Evolutionary conservation across 2,329 filamentous ascomycete genomes (phyloP).

Genomic region (Aspergillus transmontanensis): DNA sequence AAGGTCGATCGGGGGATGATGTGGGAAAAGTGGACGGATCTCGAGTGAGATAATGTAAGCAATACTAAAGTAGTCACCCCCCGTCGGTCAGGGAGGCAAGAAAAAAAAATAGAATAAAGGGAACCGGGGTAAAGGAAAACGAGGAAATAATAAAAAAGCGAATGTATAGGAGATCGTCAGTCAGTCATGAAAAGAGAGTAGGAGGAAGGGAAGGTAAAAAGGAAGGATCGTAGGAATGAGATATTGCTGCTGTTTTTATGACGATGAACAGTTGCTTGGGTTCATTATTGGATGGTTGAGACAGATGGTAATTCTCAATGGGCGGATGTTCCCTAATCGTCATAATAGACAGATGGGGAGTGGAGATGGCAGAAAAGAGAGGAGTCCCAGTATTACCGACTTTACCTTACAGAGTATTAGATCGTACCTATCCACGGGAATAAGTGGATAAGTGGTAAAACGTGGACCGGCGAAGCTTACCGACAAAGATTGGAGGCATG

Average conservation of each 20-base stretch:
- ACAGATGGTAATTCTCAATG: constrained; percentile 7
- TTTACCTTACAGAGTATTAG: constrained; percentile 3
- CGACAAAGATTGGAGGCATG: constrained; percentile 5
- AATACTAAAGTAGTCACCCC: constrained; percentile 12
- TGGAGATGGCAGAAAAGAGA: constrained; percentile 31
- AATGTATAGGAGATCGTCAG: not conserved
- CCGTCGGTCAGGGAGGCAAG: constrained; percentile 8
- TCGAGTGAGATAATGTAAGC: constrained; percentile 29
- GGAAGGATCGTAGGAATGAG: not conserved
- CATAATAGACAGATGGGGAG: constrained; percentile 27
- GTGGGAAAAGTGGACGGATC: constrained; percentile 27
- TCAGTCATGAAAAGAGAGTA: not conserved
- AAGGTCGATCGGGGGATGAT: constrained; percentile 28
- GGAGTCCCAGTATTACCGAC: not conserved
- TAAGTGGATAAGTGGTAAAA: constrained; percentile 14
- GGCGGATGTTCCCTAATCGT: constrained; percentile 27
- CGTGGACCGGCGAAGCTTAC: constrained; percentile 20
- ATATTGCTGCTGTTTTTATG: not conserved
- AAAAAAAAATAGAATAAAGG: not conserved
- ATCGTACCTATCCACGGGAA: constrained; percentile 6
- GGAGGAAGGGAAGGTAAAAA: not conserved
- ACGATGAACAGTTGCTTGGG: not conserved
- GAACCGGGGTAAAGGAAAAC: not conserved
- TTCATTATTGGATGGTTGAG: constrained; percentile 8
- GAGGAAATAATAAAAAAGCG: not conserved